Evolutionary conservation across 1,284 basidiomycete species (phyloP), one percentile per base, ranked within the genome.

Genomic region (Cutaneotrichosporon mucoides): DNA sequence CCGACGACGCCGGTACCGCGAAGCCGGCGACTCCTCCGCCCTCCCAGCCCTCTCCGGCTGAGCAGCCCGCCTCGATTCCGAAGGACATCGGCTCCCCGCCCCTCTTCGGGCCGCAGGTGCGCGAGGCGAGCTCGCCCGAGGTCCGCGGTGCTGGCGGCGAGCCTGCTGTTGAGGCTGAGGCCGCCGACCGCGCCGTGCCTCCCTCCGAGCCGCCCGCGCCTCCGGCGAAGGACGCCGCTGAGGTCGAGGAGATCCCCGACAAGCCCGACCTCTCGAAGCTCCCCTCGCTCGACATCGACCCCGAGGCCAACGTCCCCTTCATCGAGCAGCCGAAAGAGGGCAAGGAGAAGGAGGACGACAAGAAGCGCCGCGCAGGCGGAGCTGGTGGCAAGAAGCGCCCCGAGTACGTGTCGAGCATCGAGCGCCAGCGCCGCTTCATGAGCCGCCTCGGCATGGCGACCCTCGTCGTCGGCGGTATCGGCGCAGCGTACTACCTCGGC

Each of bases 371-470:
- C 43, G 56, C 52, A 3, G 53, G 59, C 36, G 24, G 24, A 24
- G 24, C 24, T 24, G 24, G 24, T 24, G 24, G 24, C 36, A 41
- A 56, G 64, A 58, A 63, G 72, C 38, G 72, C 72, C 33, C 68
- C 54, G 75, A 76, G 64, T 72, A 74, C 57, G 71, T 75, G 57
- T 88, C 88, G 16, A 85, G 86, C 56, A 86, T 86, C 58, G 90
- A 93, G 74, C 81, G 83, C 65, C 82, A 82, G 67, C 81, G 88
- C 60, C 79, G 82, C 60, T 77, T 81, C 64, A 75, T 86, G 67
- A 81, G 83, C 9, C 80, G 86, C 45, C 68, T 85, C 5, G 76
- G 79, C 6, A 60, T 82, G 24, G 81, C 73, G 8, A 65, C 79
- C 12, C 64, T 81, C n/a, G 78, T 70, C 7, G 37, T 87, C 9